Percentiles rank a stretch among this genome's conserved stretches.
phyloP scores from a whole-genome alignment of 495 filamentous ascomycete species.

The Poronia punctata region DNA sequence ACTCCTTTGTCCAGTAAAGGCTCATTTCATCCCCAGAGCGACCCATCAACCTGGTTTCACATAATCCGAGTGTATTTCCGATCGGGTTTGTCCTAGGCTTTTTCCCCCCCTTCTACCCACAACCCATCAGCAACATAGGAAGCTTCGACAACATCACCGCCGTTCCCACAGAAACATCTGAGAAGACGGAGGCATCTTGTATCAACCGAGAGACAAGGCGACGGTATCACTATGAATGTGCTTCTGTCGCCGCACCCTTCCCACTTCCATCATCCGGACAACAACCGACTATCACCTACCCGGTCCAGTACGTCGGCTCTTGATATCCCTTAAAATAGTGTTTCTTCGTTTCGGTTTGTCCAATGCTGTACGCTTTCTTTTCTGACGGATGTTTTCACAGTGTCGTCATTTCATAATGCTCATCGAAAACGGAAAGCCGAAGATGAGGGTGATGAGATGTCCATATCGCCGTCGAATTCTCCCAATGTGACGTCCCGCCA shows the following conservation, averaged over 20 bases:
- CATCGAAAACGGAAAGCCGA: conserved; percentile 83
- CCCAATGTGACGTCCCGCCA: conserved; percentile 61
- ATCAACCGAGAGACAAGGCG: too few relatives aligned
- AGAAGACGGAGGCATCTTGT: too few relatives aligned
- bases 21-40: conserved; percentile 5
- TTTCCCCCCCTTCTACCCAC: conserved; percentile 2
- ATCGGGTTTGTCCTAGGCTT: conserved; percentile 4
- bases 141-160: conserved; percentile 1
- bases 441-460: conserved; percentile 85
- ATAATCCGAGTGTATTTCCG: conserved; percentile 9
- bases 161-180: too few relatives aligned
- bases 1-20: neutral
- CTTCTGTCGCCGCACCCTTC: conserved; percentile 51
- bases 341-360: conserved; percentile 1
- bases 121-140: neutral
- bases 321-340: too few relatives aligned
- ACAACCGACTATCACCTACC: conserved; percentile 62
- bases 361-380: neutral
- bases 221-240: conserved; percentile 42
- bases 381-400: conserved; percentile 24
- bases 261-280: conserved; percentile 71
- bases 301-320: conserved; percentile 51
- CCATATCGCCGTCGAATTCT: conserved; percentile 71
- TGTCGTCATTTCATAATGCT: conserved; percentile 47
- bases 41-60: conserved; percentile 8